phyloP scores from a whole-genome alignment of 768 basidiomycete genomes.

The Serendipita sp. region DNA sequence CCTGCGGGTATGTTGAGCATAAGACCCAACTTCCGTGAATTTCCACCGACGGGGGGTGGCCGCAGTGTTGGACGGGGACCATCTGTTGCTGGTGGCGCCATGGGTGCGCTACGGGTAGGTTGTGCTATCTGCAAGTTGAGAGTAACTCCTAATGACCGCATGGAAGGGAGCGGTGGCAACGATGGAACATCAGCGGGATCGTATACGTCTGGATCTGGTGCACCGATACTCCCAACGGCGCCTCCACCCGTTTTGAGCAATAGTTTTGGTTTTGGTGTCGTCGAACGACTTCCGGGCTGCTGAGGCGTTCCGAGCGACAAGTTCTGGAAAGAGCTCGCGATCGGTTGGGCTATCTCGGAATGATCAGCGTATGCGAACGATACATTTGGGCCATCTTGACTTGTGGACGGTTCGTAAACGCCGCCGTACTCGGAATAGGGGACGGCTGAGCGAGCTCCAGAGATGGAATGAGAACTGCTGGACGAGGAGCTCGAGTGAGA shows the following conservation, averaged over 20 bases:
- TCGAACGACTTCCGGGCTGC: neutral
- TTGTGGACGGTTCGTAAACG: constrained; percentile 1
- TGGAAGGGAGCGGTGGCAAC: neutral
- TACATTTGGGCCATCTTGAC: neutral
- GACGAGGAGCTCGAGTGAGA: neutral
- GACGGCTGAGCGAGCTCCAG: constrained; percentile 3
- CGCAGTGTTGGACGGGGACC: neutral
- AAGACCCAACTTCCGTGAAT: neutral
- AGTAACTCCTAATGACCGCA: neutral
- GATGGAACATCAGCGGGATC: constrained; percentile 1
- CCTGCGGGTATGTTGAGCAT: neutral
- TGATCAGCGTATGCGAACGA: too few relatives aligned
- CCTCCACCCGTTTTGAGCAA: neutral
- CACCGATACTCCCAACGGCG: neutral
- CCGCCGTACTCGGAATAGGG: constrained; percentile 3
- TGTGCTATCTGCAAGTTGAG: neutral
- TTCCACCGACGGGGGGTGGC: neutral
- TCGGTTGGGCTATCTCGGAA: neutral
- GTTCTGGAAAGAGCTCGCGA: neutral
- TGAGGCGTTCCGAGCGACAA: neutral
- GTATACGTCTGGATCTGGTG: constrained; percentile 2
- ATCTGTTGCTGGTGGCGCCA: neutral
- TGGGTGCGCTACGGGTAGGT: neutral
- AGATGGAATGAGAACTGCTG: neutral
- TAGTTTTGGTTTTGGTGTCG: constrained; percentile 4